Evolutionary conservation across 805 yeast species (phyloP), one percentile per base, ranked within the genome.

Genomic region (Ogataea zsoltii): DNA sequence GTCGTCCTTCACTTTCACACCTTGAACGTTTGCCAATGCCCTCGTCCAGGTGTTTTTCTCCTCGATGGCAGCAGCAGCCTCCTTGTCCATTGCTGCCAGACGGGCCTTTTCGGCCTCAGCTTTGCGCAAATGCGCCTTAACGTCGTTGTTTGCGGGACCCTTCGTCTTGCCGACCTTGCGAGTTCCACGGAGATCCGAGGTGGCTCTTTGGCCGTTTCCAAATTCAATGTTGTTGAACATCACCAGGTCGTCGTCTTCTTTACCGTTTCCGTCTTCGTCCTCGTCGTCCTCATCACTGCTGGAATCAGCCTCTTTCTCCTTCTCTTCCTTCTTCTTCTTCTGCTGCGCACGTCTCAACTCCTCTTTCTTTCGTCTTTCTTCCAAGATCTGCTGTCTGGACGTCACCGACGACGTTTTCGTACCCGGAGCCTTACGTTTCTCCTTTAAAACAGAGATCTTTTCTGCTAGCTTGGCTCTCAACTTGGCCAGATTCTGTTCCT

Each of bases 351-450:
- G 67, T 49, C 63, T 56, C 46, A 62, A 51, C 58, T 74, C 71
- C 51, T 67, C 63, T 44, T 72, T 69, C 54, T 68, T 71, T 56
- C 82, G 85, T 50, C 87, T 72, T 60, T 79, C 82, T 53, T 80
- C 88, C 44, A 87, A 62, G 32, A 85, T 74, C 63, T 86, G 91
- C 54, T 89, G 95, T 66, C 97, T 76, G 10, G 92, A 87, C 48
- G 82, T 76, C 13, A 91, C 90, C 0, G 96, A 94, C 18, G 97
- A 96, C 4, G 75, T 81, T 37, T 80, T 83, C 1, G 91, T 71
- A 2, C 98, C 98, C 1, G 95, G 94, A 1, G 98, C 99, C 58
- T 85, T 91, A 63, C 99, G 82, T 66, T 80, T 85, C 44, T 83
- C 90, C 54, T 83, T 81, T 69, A 94, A 59, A 7, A 68, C 69